A percentile compares a stretch with the other conserved stretches of the same genome.
These are phyloP conservation scores for Turnera subulata DNA, from an alignment of 345 rosid genomes.

Conservation along the genomic window DNA sequence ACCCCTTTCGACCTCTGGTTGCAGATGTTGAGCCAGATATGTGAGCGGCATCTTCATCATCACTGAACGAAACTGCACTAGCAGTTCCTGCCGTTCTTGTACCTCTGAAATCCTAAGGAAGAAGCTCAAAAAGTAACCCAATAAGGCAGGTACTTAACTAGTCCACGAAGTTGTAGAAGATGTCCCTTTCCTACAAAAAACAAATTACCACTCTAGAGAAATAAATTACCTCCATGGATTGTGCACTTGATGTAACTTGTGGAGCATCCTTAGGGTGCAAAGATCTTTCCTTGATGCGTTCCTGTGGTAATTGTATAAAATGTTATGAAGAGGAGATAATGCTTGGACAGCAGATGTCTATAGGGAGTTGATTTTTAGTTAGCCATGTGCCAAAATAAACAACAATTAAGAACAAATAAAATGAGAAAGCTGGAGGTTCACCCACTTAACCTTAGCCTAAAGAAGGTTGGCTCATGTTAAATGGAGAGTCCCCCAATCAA, in stretches of 20 bases:
- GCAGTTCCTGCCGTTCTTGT: constrained; percentile 47
- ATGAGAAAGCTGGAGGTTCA: too few species aligned
- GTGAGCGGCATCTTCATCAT: constrained; percentile 75
- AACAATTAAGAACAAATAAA: too few species aligned
- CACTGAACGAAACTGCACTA: constrained; percentile 73
- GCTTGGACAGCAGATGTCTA: too few species aligned
- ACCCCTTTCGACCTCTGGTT: constrained; percentile 58
- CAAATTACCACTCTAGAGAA: background rate
- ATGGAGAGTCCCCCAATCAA: too few species aligned
- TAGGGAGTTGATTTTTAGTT: too few species aligned
- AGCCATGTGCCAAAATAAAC: too few species aligned
- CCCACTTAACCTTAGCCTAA: too few species aligned
- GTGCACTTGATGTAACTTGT: constrained; percentile 43
- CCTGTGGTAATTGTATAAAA: constrained; percentile 34
- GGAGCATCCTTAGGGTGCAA: constrained; percentile 50
- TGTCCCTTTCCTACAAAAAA: background rate
- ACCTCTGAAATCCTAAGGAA: constrained; percentile 42
- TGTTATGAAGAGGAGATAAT: too few species aligned
- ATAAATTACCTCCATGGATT: constrained; percentile 51
- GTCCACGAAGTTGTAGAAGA: background rate
- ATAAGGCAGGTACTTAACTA: background rate
- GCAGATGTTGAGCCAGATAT: constrained; percentile 43
- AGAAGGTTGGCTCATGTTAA: too few species aligned
- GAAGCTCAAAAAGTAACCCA: constrained; percentile 17
- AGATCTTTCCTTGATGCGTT: constrained; percentile 84